Evolutionary conservation across 1,284 basidiomycete genomes (phyloP).

Genomic region (Sanghuangporus baumii): DNA sequence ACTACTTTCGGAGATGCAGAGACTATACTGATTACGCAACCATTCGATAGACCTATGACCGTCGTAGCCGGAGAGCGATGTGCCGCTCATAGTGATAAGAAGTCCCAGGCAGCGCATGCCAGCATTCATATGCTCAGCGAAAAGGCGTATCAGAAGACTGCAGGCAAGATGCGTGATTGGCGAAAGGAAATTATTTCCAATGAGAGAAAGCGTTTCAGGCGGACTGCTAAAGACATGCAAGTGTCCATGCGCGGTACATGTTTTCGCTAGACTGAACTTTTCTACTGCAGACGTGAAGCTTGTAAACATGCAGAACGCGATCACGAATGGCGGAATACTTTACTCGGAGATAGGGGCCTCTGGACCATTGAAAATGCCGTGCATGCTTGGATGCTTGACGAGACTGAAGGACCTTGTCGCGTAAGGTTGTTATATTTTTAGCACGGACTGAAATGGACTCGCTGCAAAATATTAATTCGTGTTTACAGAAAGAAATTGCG

Average conservation of each 20-base stretch:
- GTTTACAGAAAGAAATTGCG: constrained; percentile 65
- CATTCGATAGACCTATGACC: neutral
- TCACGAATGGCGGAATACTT: constrained; percentile 50
- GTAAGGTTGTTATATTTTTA: constrained; percentile 48
- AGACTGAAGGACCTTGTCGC: constrained; percentile 84
- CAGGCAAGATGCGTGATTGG: constrained; percentile 60
- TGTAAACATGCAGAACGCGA: constrained; percentile 59
- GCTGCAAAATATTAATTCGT: neutral
- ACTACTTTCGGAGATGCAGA: constrained; percentile 52
- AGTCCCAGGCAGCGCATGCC: neutral
- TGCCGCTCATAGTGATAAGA: neutral
- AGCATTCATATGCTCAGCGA: constrained; percentile 16
- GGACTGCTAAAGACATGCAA: constrained; percentile 65
- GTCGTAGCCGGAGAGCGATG: neutral
- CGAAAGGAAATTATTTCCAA: constrained; percentile 56
- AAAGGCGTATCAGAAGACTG: constrained; percentile 35
- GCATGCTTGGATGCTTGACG: constrained; percentile 72
- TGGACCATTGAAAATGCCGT: constrained; percentile 58
- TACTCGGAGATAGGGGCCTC: constrained; percentile 70
- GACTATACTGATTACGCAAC: constrained; percentile 39
- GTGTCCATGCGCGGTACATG: constrained; percentile 22
- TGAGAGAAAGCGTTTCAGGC: constrained; percentile 65
- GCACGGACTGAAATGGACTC: neutral
- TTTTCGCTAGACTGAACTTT: neutral
- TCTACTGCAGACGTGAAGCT: constrained; percentile 53